Percentiles rank a stretch among this genome's conserved stretches.
These are phyloP conservation scores for Balakata baccata DNA, from an alignment of 345 rosid genomes.

Conservation along the genomic window DNA sequence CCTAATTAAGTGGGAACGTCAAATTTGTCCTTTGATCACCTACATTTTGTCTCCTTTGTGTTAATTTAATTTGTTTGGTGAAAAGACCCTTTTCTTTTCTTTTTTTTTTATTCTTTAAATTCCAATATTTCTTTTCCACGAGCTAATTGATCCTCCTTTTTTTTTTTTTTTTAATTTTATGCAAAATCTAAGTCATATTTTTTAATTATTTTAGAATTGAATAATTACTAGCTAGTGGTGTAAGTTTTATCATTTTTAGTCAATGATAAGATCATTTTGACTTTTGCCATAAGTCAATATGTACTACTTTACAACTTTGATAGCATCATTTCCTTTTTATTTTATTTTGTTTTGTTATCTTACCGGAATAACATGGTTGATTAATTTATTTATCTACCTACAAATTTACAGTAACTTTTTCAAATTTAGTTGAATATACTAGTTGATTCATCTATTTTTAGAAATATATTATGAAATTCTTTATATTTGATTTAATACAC, in stretches of 20 bases:
- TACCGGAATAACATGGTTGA: no score
- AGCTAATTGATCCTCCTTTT: neutral
- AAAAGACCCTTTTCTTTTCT: no score
- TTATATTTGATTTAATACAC: no score
- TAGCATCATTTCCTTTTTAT: neutral
- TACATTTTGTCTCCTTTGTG: neutral
- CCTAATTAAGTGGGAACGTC: conserved; percentile 4
- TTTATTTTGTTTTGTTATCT: no score
- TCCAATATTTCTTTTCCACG: neutral
- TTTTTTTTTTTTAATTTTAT: no score
- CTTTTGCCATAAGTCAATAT: conserved; percentile 16
- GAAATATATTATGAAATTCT: no score
- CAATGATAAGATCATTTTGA: conserved; percentile 25
- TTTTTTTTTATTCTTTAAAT: no score
- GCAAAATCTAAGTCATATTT: neutral
- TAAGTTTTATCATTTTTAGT: neutral
- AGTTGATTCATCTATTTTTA: no score
- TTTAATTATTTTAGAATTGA: conserved; percentile 10
- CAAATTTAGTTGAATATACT: no score
- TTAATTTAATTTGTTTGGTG: neutral
- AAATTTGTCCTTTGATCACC: conserved; percentile 10
- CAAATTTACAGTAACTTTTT: no score
- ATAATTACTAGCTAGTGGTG: neutral
- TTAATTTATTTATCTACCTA: no score
- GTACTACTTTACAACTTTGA: neutral